phyloP scores from a whole-genome alignment of 2,329 filamentous ascomycete genomes.

The Trichophyton schoenleinii region DNA sequence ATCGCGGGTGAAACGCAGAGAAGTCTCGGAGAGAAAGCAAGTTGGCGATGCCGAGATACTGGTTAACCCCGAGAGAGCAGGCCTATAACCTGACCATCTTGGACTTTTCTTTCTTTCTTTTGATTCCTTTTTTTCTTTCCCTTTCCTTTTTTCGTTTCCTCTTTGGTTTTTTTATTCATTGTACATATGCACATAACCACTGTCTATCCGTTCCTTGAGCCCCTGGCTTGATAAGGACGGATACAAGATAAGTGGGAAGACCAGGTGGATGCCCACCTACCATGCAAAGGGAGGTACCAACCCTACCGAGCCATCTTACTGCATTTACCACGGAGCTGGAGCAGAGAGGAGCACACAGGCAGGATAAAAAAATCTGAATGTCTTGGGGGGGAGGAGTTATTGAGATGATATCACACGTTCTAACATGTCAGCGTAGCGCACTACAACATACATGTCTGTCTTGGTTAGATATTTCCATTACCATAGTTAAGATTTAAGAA shows the following conservation, averaged over 20 bases:
- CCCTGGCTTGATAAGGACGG: background rate
- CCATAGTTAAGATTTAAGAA: background rate
- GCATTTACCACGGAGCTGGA: background rate
- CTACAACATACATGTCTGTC: background rate
- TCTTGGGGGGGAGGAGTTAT: background rate
- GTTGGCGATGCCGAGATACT: constrained; percentile 77
- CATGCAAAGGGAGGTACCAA: background rate
- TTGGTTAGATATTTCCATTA: background rate
- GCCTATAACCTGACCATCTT: background rate
- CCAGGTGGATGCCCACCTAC: background rate
- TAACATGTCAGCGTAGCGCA: background rate
- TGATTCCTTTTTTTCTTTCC: background rate
- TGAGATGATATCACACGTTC: background rate
- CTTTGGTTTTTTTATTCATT: background rate
- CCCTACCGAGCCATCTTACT: background rate
- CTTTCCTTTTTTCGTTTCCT: background rate
- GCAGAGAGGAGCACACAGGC: background rate
- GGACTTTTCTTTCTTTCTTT: background rate
- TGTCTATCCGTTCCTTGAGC: background rate
- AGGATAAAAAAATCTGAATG: background rate
- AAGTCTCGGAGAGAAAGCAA: constrained; percentile 77
- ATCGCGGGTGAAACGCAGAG: constrained; percentile 56
- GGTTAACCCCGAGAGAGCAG: constrained; percentile 43
- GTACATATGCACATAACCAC: background rate
- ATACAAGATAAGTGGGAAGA: background rate